A percentile compares a stretch with the other conserved stretches of the same genome.
phyloP scores from a whole-genome alignment of 2,329 filamentous ascomycete species.

The Epichloe coenophiala region DNA sequence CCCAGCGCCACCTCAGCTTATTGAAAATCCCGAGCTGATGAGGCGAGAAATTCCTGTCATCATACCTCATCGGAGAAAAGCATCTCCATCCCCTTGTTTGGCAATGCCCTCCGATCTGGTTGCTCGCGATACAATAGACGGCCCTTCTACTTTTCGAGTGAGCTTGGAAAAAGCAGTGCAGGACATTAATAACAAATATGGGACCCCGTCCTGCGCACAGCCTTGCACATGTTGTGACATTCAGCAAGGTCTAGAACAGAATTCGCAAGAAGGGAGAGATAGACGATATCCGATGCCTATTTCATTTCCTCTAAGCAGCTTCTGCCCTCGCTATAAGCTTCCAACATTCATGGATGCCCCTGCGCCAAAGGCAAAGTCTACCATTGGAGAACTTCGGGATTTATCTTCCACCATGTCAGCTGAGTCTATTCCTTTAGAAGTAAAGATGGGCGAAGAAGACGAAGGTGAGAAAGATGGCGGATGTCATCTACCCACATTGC shows the following conservation, averaged over 20 bases:
- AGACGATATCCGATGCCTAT: background rate
- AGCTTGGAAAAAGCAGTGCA: slow-evolving; percentile 17
- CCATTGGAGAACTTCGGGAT: slow-evolving; percentile 6
- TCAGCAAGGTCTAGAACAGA: background rate
- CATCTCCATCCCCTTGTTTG: slow-evolving; percentile 15
- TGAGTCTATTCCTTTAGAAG: background rate
- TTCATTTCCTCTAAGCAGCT: slow-evolving; percentile 4
- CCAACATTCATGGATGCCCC: slow-evolving; percentile 7
- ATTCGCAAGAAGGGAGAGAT: background rate
- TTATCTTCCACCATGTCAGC: slow-evolving; percentile 1
- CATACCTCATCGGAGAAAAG: background rate
- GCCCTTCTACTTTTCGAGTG: slow-evolving; percentile 15
- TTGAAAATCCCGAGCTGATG: background rate
- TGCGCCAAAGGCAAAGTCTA: slow-evolving; percentile 3
- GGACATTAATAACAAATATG: slow-evolving; percentile 17
- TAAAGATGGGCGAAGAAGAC: background rate
- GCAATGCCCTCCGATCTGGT: slow-evolving; percentile 15
- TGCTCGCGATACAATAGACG: slow-evolving; percentile 9
- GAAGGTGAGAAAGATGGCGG: background rate
- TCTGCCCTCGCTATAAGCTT: slow-evolving; percentile 8
- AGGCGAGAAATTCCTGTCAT: background rate
- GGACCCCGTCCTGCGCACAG: slow-evolving; percentile 5
- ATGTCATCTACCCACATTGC: slow-evolving; percentile 5
- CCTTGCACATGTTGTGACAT: background rate
- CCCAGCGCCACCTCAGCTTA: background rate